These are phyloP conservation scores for Trametes sanguinea DNA, from an alignment of 768 basidiomycete species.

Conservation along the genomic window DNA sequence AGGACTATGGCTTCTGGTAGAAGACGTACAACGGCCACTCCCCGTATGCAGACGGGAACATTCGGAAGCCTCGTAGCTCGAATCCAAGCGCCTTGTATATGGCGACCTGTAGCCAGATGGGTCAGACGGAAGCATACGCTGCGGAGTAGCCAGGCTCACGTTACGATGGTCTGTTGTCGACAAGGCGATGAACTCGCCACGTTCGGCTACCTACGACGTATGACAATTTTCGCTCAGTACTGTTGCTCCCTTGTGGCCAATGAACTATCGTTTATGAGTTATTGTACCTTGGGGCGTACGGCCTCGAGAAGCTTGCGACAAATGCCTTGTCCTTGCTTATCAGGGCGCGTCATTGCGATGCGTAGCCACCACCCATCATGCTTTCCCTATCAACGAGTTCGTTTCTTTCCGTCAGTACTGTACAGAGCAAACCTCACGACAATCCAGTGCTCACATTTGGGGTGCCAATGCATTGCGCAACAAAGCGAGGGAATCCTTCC, in stretches of 20 bases:
- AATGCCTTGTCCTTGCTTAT: neutral
- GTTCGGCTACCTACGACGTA: neutral
- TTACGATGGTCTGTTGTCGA: neutral
- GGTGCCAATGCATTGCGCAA: neutral
- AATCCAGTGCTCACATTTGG: neutral
- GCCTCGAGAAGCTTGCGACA: slow-evolving; percentile 7
- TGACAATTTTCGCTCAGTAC: too few relatives aligned
- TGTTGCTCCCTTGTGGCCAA: too few relatives aligned
- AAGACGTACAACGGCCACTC: slow-evolving; percentile 3
- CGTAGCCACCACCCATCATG: slow-evolving; percentile 8
- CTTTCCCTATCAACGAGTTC: neutral
- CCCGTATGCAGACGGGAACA: neutral
- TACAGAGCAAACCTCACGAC: neutral
- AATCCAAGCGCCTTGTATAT: slow-evolving; percentile 6
- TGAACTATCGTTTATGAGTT: neutral
- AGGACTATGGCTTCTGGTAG: neutral
- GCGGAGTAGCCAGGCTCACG: neutral
- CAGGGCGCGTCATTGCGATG: neutral
- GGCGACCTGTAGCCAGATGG: neutral
- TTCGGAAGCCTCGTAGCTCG: slow-evolving; percentile 2
- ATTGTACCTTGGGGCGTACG: neutral
- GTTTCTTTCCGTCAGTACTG: neutral
- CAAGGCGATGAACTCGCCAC: neutral
- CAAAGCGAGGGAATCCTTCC: neutral
- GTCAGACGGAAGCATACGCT: too few relatives aligned